These are phyloP conservation scores for Sextonia rubra DNA, from an alignment of 164 flowering plant species.

Conservation along the genomic window DNA sequence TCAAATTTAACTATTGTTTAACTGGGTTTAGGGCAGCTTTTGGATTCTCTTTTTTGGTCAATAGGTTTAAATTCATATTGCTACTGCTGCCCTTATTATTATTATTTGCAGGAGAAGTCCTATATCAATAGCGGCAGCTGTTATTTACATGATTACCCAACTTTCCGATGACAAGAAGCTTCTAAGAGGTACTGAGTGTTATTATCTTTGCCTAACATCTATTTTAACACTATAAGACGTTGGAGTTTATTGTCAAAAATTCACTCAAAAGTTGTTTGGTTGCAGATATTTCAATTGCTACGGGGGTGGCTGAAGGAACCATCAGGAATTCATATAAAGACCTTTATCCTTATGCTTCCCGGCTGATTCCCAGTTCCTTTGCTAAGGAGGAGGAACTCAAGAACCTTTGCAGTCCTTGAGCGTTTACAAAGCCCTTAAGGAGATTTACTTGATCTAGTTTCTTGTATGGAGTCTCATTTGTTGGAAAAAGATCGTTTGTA, in stretches of 20 bases:
- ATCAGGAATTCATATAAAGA: conserved; percentile 42
- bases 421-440: neutral
- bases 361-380: conserved; percentile 33
- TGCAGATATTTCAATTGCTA: conserved; percentile 41
- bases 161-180: conserved; percentile 36
- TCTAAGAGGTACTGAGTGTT: conserved; percentile 23
- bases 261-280: neutral
- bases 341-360: conserved; percentile 30
- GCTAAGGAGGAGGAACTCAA: conserved; percentile 39
- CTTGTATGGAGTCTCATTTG: too few relatives aligned
- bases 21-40: neutral
- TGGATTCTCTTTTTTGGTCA: neutral
- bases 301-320: conserved; percentile 50
- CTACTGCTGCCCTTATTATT: too few relatives aligned
- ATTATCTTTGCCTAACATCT: neutral
- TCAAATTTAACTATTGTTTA: neutral
- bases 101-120: conserved; percentile 37
- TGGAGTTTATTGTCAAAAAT: neutral
- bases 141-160: conserved; percentile 41
- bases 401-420: conserved; percentile 32
- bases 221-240: neutral
- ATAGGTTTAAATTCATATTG: too few relatives aligned
- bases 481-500: too few relatives aligned
- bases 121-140: conserved; percentile 36
- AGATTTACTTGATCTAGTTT: too few relatives aligned